Evolutionary conservation across 2,329 filamentous ascomycete species (phyloP), one percentile per base, ranked within the genome.

Genomic region (Talaromyces sp.): DNA sequence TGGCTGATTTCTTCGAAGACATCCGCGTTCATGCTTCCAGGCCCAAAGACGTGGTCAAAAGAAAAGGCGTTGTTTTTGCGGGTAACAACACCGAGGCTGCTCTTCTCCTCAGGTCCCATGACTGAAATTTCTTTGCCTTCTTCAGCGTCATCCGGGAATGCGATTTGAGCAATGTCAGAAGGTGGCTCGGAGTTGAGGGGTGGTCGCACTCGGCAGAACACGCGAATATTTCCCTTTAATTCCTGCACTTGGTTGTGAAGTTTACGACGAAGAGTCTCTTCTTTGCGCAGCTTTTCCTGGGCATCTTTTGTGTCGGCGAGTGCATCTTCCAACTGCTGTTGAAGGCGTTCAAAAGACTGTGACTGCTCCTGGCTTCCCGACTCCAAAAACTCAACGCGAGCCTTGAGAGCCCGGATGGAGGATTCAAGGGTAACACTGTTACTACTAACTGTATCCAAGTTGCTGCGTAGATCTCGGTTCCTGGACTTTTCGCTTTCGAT

Each of bases 211-310:
- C 94, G 87, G 71, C 93, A 97, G 85, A 99, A 99, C 65, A 99
- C 94, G 21, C 94, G 89, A 69, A 99, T 99, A 71, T 99, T 99
- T 68, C 94, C 94, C 74, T 96, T 97, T 62, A 99, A 84, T 71
- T 99, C 94, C 73, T 99, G 92, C 53, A 99, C 93, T 73, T 96
- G 94, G 75, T 97, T 97, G 79, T 97, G 96, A 0, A 99, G 83
- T 67, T 95, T 93, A 24, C 94, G 85, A 14, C 94, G 86, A 56
- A 96, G 81, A 0, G 90, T 94, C 76, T 99, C 94, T 71, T 97
- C 94, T 68, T 88, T 91, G 64, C 94, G 88, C 29, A 99, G 81
- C 70, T 94, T 96, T 65, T 91, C 86, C 60, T 89, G 86, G 0
- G 90, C 87, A 38, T 85, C 82, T 31, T 89, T 86, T 0, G 88